These are phyloP conservation scores for Ostreobium quekettii DNA, from an alignment of 139 green algal genomes.

Conservation along the genomic window DNA sequence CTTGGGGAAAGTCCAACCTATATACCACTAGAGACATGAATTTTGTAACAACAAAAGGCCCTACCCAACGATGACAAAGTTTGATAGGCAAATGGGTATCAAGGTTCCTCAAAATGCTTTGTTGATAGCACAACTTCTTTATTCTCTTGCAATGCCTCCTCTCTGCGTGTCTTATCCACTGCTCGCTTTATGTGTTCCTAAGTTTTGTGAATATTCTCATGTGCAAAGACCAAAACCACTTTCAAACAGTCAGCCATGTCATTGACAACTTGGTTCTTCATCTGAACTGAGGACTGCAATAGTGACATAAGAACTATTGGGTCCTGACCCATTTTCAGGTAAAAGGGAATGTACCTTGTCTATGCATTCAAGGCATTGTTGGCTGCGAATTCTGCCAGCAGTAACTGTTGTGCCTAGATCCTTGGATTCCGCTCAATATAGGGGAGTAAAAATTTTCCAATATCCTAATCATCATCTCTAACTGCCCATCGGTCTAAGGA, in stretches of 20 bases:
- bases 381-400: conserved; percentile 20
- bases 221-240: neutral
- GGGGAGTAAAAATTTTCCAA: neutral
- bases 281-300: neutral
- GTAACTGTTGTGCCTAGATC: conserved; percentile 28
- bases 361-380: conserved; percentile 20
- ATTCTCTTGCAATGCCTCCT: conserved; percentile 2
- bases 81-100: neutral
- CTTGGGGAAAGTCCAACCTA: neutral
- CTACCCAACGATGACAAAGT: neutral
- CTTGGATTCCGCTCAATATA: neutral
- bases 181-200: conserved; percentile 18
- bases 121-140: conserved; percentile 19
- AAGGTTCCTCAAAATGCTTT: conserved; percentile 5
- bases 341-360: conserved; percentile 21
- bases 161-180: too few relatives aligned
- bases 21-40: neutral
- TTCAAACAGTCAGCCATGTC: too few relatives aligned
- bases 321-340: conserved; percentile 26
- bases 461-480: conserved; percentile 10
- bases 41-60: neutral
- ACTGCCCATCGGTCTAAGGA: conserved; percentile 22
- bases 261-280: too few relatives aligned
- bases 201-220: neutral
- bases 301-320: conserved; percentile 20